These are phyloP conservation scores for Cicer pinnatifidum DNA, from an alignment of 306 rosid species.

Conservation along the genomic window DNA sequence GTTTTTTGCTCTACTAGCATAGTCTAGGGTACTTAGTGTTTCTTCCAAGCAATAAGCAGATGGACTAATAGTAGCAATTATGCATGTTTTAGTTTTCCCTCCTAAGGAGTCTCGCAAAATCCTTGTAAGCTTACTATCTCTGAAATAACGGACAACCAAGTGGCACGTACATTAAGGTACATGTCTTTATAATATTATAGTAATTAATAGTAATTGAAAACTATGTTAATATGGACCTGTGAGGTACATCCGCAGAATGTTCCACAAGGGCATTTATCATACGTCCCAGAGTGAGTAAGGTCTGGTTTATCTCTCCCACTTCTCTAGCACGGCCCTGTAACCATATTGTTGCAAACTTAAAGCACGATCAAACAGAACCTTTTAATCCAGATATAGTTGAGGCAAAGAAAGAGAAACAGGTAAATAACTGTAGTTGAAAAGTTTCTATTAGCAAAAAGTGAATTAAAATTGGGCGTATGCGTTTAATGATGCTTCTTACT, in stretches of 20 bases:
- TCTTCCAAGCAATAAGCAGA: conserved; percentile 81
- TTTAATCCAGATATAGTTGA: neutral
- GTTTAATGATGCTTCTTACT: neutral
- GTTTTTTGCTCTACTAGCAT: conserved; percentile 91
- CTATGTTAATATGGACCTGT: conserved; percentile 61
- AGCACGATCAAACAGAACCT: neutral
- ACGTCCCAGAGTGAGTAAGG: conserved; percentile 95
- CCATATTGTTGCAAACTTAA: conserved; percentile 27
- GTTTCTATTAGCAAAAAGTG: neutral
- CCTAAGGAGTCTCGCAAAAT: conserved; percentile 92
- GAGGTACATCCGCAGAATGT: conserved; percentile 89
- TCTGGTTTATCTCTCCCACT: conserved; percentile 98
- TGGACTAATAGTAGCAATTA: conserved; percentile 92
- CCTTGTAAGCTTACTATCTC: conserved; percentile 98
- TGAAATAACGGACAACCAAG: conserved; percentile 45
- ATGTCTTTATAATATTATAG: conserved; percentile 16
- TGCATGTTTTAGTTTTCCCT: conserved; percentile 97
- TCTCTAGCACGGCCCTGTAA: conserved; percentile 95
- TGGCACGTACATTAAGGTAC: conserved; percentile 40
- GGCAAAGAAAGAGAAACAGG: neutral
- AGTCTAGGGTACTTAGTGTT: conserved; percentile 92
- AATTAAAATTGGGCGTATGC: neutral
- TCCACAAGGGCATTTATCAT: conserved; percentile 95
- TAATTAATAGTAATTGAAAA: conserved; percentile 6
- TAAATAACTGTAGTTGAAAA: conserved; percentile 3